Percentiles rank a stretch among this genome's conserved stretches.
These are phyloP conservation scores for Chionographis japonica DNA, from an alignment of 106 monocot genomes.

Conservation along the genomic window DNA sequence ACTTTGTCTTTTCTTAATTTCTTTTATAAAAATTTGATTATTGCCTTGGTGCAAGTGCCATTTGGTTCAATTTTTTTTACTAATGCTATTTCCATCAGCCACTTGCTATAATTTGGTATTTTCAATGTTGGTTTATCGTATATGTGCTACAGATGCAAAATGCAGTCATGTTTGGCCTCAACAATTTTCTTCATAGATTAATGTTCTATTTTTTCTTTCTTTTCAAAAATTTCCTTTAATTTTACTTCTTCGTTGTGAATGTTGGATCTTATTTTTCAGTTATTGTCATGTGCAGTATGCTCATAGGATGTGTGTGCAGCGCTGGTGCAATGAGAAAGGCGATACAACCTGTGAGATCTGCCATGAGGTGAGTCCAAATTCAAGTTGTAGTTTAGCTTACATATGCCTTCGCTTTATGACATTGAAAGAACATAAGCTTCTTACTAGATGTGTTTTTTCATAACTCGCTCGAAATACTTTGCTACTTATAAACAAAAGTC, in stretches of 20 bases:
- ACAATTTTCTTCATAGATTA: background rate
- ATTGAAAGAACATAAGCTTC: background rate
- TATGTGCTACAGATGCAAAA: no score
- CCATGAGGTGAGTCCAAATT: slow-evolving; percentile 51
- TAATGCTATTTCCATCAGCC: no score
- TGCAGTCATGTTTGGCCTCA: no score
- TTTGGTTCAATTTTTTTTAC: no score
- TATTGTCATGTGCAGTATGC: slow-evolving; percentile 50
- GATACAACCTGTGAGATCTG: slow-evolving; percentile 93
- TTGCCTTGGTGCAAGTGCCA: no score
- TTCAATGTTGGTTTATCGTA: no score
- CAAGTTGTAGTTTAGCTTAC: slow-evolving; percentile 3
- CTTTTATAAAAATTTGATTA: no score
- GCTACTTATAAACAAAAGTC: no score
- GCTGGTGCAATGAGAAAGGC: slow-evolving; percentile 93
- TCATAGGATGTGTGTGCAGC: slow-evolving; percentile 82
- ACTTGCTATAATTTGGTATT: no score
- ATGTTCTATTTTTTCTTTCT: background rate
- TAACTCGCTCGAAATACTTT: background rate
- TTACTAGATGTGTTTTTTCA: background rate
- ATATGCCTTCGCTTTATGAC: background rate
- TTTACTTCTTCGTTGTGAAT: background rate
- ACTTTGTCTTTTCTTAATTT: no score
- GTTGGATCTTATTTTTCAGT: background rate
- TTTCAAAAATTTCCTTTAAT: no score